phyloP scores from a whole-genome alignment of 257 asterid genomes.

The Fraxinus excelsior region DNA sequence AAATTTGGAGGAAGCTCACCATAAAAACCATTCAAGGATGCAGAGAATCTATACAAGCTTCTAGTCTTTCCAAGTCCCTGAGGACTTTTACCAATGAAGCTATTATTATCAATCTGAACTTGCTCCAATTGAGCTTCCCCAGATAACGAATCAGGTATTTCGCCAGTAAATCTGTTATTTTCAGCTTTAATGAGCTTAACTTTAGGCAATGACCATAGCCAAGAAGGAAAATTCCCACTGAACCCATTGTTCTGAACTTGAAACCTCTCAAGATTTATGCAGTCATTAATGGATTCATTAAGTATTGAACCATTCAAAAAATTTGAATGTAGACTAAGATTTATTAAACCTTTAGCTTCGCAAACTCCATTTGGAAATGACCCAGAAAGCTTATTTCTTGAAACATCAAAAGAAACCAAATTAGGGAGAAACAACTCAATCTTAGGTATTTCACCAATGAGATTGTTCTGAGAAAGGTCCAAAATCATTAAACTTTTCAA shows the following conservation, averaged over 20 bases:
- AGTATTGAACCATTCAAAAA: constrained; percentile 64
- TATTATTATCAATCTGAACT: constrained; percentile 85
- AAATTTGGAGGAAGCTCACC: constrained; percentile 82
- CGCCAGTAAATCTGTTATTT: constrained; percentile 75
- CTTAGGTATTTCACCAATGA: constrained; percentile 60
- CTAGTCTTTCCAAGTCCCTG: constrained; percentile 61
- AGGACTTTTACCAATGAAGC: constrained; percentile 61
- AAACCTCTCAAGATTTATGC: constrained; percentile 72
- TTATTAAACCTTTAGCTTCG: constrained; percentile 53
- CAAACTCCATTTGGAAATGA: constrained; percentile 63
- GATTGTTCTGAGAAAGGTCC: constrained; percentile 71
- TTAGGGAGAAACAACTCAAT: constrained; percentile 51
- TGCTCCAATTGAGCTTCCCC: constrained; percentile 74
- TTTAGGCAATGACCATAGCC: constrained; percentile 71
- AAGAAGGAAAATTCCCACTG: constrained; percentile 61
- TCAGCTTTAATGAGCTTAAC: constrained; percentile 77
- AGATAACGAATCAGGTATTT: constrained; percentile 72
- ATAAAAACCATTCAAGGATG: constrained; percentile 60
- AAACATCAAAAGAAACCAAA: constrained; percentile 76
- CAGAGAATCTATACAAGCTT: constrained; percentile 76
- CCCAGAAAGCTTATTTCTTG: constrained; percentile 74
- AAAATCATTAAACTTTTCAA: constrained; percentile 50
- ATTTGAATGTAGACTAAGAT: constrained; percentile 62
- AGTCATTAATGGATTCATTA: constrained; percentile 43
- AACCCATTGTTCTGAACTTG: constrained; percentile 82